Percentiles rank a stretch among this genome's conserved stretches.
phyloP scores from a whole-genome alignment of 257 asterid species.

The Marsdenia floribunda region DNA sequence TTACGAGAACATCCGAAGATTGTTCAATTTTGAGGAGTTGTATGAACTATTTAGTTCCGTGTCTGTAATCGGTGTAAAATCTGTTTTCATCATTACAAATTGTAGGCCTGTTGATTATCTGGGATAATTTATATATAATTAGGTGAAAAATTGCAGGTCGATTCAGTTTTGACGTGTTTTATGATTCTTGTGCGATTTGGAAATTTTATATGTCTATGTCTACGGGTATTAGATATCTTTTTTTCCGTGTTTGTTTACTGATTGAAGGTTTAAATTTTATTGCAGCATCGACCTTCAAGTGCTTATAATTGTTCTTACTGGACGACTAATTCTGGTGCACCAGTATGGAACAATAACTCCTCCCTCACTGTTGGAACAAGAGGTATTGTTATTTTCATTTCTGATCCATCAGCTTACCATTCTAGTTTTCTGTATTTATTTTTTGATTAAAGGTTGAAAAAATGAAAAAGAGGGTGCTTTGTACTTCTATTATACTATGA shows the following conservation, averaged over 20 bases:
- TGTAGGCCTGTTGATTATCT: background rate
- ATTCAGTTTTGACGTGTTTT: no score
- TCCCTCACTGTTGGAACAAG: conserved; percentile 79
- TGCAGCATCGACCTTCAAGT: conserved; percentile 87
- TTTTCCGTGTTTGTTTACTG: background rate
- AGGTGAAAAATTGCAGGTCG: background rate
- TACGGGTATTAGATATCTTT: background rate
- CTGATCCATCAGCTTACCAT: background rate
- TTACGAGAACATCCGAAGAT: background rate
- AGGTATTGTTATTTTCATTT: conserved; percentile 33
- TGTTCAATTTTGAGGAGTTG: background rate
- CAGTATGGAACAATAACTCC: conserved; percentile 83
- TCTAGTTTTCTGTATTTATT: no score
- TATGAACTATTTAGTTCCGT: background rate
- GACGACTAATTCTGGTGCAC: conserved; percentile 87
- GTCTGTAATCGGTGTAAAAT: background rate
- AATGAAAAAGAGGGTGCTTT: background rate
- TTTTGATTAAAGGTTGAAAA: background rate
- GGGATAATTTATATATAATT: background rate
- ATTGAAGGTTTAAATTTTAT: conserved; percentile 22
- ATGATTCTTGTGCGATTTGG: background rate
- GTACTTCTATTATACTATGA: no score
- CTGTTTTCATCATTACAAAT: background rate
- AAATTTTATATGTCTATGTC: background rate
- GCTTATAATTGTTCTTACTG: conserved; percentile 66